These are phyloP conservation scores for Inga laurina DNA, from an alignment of 306 rosid species.

Conservation along the genomic window DNA sequence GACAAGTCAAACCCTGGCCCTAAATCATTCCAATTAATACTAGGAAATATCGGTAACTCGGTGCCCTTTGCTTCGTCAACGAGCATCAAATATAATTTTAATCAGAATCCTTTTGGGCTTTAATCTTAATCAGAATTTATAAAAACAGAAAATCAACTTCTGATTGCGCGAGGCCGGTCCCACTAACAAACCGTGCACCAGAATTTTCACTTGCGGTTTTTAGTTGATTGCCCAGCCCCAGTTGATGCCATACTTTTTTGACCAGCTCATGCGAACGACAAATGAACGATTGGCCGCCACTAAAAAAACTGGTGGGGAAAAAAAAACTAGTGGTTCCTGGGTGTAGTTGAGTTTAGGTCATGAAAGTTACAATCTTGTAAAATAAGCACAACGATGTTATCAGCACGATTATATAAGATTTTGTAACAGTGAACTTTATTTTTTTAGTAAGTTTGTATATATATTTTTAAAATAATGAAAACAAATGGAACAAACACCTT, in stretches of 20 bases:
- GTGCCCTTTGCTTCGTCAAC: slow-evolving; percentile 30
- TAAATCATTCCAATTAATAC: too few species aligned
- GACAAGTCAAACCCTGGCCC: neutral
- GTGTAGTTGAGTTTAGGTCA: neutral
- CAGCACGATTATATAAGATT: neutral
- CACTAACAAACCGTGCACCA: neutral
- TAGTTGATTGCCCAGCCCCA: neutral
- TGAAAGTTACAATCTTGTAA: neutral
- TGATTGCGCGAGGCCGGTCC: slow-evolving; percentile 18
- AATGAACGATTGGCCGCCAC: neutral
- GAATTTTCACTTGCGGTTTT: neutral
- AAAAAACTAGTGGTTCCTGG: neutral
- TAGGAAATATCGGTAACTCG: slow-evolving; percentile 29
- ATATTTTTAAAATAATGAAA: neutral
- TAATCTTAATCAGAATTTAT: neutral
- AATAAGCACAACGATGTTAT: neutral
- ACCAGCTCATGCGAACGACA: neutral
- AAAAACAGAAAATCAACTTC: neutral
- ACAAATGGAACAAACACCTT: neutral
- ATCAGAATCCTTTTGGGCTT: neutral
- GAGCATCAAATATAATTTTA: slow-evolving; percentile 8
- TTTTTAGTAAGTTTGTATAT: neutral
- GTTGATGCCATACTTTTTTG: neutral
- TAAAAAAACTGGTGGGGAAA: too few species aligned
- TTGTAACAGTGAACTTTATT: neutral